Base-by-base conservation (phyloP, 1,139 yeast species). In the Pichiaceae sp. region DNA sequence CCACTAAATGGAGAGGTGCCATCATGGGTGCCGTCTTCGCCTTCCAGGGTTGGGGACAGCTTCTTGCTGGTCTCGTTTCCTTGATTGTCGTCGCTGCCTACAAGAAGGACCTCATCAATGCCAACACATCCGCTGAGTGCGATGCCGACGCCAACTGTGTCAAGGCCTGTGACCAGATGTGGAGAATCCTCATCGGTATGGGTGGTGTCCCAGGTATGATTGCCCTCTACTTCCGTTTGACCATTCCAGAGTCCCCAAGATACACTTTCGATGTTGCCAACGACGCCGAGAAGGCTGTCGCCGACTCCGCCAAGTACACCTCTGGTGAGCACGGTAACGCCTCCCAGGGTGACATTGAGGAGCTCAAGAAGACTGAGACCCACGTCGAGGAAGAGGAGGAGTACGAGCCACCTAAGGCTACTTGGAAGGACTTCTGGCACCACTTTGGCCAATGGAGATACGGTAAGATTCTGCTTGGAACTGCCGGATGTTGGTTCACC, bases 401-500 rank as follows among this genome's bases (percentile, higher is more conserved):
- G 17, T 34, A 44, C 45, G 61, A 64, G 41, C 73, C 78, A 40
- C 78, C 80, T 60, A 70, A 70, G 60, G 78, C 78, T 47, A 68
- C 80, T 31, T 64, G 64, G 59, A 50, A 49, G 36, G 89, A 81
- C 59, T 83, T 83, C 67, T 51, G 70, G 52, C 33, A 46, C 24
- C 95, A 89, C 62, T 91, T 89, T 59, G 67, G 77, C 38, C 82
- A 86, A 66, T 87, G 96, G 95, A 84, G 70, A 63, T 81, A 86
- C 62, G 79, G 84, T 64, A 83, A 81, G 67, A 75, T 80, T 43
- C 70, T 91, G 51, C 50, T 91, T 38, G 98, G 97, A 59, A 89
- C 98, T 52, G 95, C 96, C 48, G 93, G 89, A 61, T 80, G 94
- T 35, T 91, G 98, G 98, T 89, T 89, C 70, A 70, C 80, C 68